Evolutionary conservation across 805 yeast species (phyloP), one percentile per base, ranked within the genome.

Genomic region (Spencermartinsiella europaea): DNA sequence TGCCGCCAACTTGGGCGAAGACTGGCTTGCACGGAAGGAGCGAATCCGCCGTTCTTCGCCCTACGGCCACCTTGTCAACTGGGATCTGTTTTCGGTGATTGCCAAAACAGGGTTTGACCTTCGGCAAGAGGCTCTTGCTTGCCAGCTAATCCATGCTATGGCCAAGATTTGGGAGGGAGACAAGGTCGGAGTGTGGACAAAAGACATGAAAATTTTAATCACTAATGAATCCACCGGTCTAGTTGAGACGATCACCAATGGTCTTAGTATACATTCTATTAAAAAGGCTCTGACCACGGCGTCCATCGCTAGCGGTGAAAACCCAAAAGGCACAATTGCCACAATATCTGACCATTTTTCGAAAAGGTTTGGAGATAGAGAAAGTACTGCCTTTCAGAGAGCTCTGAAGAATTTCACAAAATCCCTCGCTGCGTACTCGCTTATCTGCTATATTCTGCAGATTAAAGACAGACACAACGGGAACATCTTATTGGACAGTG

Each of bases 401-500:
- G 97, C 98, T 0, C 95, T 89, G 60, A 83, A 81, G 39, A 85
- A 84, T 55, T 93, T 93, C 66, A 85, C 95, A 1, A 73, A 75
- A 41, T 87, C 96, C 16, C 72, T 93, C 45, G 98, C 98, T 1
- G 97, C 95, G 1, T 93, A 93, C 67, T 86, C 96, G 34, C 81
- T 93, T 49, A 85, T 93, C 48, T 86, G 96, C 15, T 93, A 88
- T 61, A 63, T 93, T 44, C 74, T 93, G 44, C 98, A 91, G 61
- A 87, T 93, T 69, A 95, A 95, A 62, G 99, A 93, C 69, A 79
- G 99, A 61, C 99, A 93, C 67, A 93, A 93, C 68, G 99, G 99
- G 65, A 93, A 93, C 65, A 91, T 93, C 52, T 83, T 93, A 86
- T 87, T 93, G 61, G 99, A 93, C 62, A 87, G 83, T 50, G 84